Conservation (phyloP, 2,329 filamentous ascomycete species). For the Diplocarpon rosae region DNA sequence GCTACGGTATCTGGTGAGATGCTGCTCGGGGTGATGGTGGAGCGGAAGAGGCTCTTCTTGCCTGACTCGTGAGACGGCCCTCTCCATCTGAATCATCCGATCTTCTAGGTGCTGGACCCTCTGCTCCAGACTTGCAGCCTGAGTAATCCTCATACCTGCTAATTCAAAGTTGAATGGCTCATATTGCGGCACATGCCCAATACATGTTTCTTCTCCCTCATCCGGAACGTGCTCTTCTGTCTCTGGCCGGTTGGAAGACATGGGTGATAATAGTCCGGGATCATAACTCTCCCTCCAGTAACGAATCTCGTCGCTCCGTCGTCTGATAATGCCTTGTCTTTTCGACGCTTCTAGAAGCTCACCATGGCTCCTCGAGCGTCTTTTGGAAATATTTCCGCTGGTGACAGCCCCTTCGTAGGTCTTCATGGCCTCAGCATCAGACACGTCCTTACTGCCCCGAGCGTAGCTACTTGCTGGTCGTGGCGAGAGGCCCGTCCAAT, state of each 20-base stretch:
- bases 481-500: constrained; percentile 45
- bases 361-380: constrained; percentile 49
- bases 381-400: constrained; percentile 39
- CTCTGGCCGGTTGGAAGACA: constrained; percentile 37
- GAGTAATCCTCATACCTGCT: constrained; percentile 46
- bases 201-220: constrained; percentile 18
- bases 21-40: constrained; percentile 19
- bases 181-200: constrained; percentile 20
- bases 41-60: constrained; percentile 12
- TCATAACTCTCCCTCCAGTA: constrained; percentile 54
- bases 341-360: constrained; percentile 36
- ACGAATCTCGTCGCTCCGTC: constrained; percentile 52
- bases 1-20: constrained; percentile 10
- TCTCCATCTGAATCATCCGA: constrained; percentile 41
- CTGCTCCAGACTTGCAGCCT: constrained; percentile 42
- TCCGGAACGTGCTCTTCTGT: constrained; percentile 25
- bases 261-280: constrained; percentile 38
- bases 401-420: constrained; percentile 51
- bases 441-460: constrained; percentile 32
- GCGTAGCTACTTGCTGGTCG: constrained; percentile 50
- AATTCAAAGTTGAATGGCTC: constrained; percentile 46
- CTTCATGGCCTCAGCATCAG: constrained; percentile 14
- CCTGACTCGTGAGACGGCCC: constrained; percentile 11
- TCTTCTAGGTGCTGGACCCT: constrained; percentile 41
- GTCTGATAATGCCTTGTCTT: constrained; percentile 30